These are phyloP conservation scores for Angomonas ambiguus DNA, from an alignment of 208 protist species.

Conservation along the genomic window DNA sequence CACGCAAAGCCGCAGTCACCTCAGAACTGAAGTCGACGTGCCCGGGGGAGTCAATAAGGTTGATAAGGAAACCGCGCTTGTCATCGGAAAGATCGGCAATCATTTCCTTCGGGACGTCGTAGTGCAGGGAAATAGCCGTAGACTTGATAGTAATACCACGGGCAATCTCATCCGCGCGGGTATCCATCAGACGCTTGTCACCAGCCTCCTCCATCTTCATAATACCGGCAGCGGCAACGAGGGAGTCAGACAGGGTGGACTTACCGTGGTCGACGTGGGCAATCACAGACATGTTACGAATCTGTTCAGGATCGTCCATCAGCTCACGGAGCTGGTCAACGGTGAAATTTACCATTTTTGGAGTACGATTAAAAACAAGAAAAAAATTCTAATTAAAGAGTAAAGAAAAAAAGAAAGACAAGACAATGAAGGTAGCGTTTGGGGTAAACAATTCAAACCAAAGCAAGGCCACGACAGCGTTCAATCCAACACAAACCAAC, in stretches of 20 bases:
- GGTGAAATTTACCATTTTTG: slow-evolving; percentile 75
- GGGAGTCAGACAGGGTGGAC: slow-evolving; percentile 96
- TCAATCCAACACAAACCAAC: too few species aligned
- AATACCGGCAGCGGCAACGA: slow-evolving; percentile 95
- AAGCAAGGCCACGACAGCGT: too few species aligned
- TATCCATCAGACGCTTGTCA: slow-evolving; percentile 72
- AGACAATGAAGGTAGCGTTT: background rate
- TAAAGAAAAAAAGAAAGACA: background rate
- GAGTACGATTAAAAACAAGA: background rate
- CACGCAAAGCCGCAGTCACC: slow-evolving; percentile 98
- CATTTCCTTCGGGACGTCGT: slow-evolving; percentile 86
- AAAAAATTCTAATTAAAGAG: background rate
- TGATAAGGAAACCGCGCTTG: slow-evolving; percentile 93
- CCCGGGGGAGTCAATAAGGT: slow-evolving; percentile 88
- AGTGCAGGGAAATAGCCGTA: slow-evolving; percentile 98
- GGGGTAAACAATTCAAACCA: too few species aligned
- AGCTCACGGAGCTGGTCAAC: slow-evolving; percentile 67
- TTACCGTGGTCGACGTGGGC: slow-evolving; percentile 74
- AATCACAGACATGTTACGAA: slow-evolving; percentile 82
- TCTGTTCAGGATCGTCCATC: slow-evolving; percentile 69
- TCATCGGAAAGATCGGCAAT: slow-evolving; percentile 50
- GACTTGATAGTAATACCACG: slow-evolving; percentile 99
- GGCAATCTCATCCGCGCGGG: slow-evolving; percentile 87
- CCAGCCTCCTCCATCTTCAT: slow-evolving; percentile 82
- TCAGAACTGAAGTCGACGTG: slow-evolving; percentile 99